These are phyloP conservation scores for Pythium guiyangense DNA, from an alignment of 352 stramenopile genomes.

Conservation along the genomic window DNA sequence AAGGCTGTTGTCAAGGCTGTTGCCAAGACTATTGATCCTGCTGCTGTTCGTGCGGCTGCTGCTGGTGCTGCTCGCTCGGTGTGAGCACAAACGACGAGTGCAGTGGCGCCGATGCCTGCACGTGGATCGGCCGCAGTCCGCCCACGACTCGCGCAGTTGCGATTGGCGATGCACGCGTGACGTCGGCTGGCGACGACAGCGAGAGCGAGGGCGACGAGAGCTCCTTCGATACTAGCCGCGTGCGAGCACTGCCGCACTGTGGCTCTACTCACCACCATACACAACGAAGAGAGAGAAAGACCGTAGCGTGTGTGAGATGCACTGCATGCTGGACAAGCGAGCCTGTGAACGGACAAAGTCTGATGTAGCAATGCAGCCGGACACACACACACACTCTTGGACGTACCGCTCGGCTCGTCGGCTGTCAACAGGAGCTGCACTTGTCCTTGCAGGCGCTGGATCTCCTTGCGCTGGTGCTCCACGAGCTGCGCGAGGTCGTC, in stretches of 20 bases:
- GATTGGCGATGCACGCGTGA: background rate
- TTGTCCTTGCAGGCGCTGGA: constrained; percentile 60
- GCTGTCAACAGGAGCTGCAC: constrained; percentile 55
- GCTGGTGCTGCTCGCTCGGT: constrained; percentile 13
- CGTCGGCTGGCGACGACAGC: too few relatives aligned
- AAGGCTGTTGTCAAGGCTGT: too few relatives aligned
- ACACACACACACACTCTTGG: background rate
- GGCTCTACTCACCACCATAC: background rate
- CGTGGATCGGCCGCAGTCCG: constrained; percentile 18
- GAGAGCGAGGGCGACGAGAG: background rate
- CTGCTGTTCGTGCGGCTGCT: background rate
- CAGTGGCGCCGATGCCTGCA: constrained; percentile 10
- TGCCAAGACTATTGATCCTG: background rate
- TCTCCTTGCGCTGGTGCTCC: constrained; percentile 61
- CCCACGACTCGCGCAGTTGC: constrained; percentile 13
- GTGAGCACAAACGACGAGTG: constrained; percentile 53
- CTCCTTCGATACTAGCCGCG: background rate
- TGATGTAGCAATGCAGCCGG: background rate
- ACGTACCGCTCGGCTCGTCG: constrained; percentile 13
- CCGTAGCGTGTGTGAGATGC: too few relatives aligned
- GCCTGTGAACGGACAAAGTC: too few relatives aligned
- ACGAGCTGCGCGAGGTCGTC: constrained; percentile 45
- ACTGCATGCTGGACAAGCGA: too few relatives aligned
- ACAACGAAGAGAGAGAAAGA: too few relatives aligned
- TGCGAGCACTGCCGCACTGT: background rate